Conservation (phyloP, 148 eudicot species). For the Rhododendron simsii region DNA sequence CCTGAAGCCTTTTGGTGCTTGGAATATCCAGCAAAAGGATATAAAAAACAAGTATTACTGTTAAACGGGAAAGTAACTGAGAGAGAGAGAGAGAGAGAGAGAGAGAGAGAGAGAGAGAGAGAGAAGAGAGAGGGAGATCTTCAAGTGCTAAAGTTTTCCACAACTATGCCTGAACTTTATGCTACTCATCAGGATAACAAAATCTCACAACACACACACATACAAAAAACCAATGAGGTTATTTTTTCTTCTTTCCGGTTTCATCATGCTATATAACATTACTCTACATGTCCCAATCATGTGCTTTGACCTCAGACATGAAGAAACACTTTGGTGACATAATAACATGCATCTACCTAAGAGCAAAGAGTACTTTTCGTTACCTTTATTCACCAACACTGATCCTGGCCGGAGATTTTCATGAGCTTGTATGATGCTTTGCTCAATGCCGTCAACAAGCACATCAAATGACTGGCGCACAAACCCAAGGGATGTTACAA, state of each 20-base stretch:
- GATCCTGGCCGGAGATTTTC: slow-evolving; percentile 88
- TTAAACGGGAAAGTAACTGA: not conserved
- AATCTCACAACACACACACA: not conserved
- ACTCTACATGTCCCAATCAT: not conserved
- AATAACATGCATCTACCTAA: not conserved
- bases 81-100: not conserved
- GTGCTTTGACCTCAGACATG: not conserved
- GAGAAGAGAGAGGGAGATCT: not conserved
- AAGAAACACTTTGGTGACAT: slow-evolving; percentile 2
- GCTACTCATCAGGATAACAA: not conserved
- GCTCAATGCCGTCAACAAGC: slow-evolving; percentile 84
- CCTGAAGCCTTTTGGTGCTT: not conserved
- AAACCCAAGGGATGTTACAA: slow-evolving; percentile 90
- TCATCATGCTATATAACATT: not conserved
- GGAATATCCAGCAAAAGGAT: not conserved
- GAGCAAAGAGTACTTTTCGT: not conserved
- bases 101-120: not conserved
- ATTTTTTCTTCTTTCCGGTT: not conserved
- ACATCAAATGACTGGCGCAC: slow-evolving; percentile 92
- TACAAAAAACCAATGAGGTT: not conserved
- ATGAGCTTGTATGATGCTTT: slow-evolving; percentile 81
- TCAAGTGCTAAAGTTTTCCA: not conserved
- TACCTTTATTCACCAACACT: slow-evolving; percentile 78
- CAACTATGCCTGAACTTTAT: not conserved
- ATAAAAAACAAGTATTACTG: not conserved